Evolutionary conservation across 257 asterid species (phyloP).

Genomic region (Verbascum thapsus): DNA sequence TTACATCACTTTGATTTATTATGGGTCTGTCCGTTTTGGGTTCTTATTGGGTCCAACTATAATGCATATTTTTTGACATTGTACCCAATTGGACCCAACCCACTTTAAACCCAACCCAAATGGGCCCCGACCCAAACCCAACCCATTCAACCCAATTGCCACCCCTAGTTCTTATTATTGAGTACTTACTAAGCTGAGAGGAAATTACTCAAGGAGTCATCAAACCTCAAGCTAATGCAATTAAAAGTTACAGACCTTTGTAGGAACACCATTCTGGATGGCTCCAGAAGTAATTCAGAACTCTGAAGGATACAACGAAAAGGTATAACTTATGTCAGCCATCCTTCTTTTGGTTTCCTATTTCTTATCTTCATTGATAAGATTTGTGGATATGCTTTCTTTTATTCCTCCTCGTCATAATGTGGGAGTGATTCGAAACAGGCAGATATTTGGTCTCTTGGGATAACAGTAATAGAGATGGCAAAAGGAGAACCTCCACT

Average conservation of each 20-base stretch:
- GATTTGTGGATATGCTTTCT: slow-evolving; percentile 1
- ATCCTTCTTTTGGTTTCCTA: neutral
- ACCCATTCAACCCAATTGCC: no score
- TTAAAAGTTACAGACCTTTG: slow-evolving; percentile 85
- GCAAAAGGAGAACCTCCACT: slow-evolving; percentile 99
- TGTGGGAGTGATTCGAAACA: slow-evolving; percentile 44
- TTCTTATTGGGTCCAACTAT: no score
- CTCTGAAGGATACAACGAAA: slow-evolving; percentile 97
- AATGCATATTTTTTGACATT: no score
- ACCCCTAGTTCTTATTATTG: slow-evolving; percentile 17
- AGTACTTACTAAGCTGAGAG: slow-evolving; percentile 27
- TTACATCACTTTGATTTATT: no score
- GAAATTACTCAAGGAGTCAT: slow-evolving; percentile 33
- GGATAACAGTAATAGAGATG: slow-evolving; percentile 98
- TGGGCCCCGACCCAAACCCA: no score
- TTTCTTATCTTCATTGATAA: neutral
- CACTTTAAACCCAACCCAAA: no score
- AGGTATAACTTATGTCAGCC: slow-evolving; percentile 51
- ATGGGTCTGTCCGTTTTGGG: no score
- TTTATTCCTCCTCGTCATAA: slow-evolving; percentile 6
- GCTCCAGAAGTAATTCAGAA: slow-evolving; percentile 99
- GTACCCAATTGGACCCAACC: no score
- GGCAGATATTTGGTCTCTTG: slow-evolving; percentile 99
- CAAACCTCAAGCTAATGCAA: slow-evolving; percentile 50
- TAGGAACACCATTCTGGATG: slow-evolving; percentile 99